Evolutionary conservation across 2,329 filamentous ascomycete genomes (phyloP), one percentile per base, ranked within the genome.

Genomic region (Didymella arachidicola): DNA sequence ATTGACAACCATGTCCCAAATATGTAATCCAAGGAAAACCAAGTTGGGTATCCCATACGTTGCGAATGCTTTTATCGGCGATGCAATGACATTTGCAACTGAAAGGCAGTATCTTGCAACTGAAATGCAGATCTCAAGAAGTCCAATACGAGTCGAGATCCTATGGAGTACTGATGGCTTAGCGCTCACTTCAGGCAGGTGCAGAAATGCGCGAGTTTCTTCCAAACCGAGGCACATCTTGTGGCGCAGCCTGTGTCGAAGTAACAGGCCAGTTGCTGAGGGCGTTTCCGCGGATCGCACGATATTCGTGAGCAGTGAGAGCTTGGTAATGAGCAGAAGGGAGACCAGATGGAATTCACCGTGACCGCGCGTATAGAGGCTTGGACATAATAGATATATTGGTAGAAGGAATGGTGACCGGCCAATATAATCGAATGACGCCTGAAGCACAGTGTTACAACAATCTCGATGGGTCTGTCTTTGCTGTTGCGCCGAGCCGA

Each of bases 321-420:
- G 25, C 26, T 54, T 59, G 56, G 27, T 39, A 30, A 27, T 59
- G 50, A 59, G 51, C 27, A 56, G 46, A 41, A 42, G 29, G 30
- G 27, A 18, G 27, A 54, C 57, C 48, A 30, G 38, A 26, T 26
- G 22, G 16, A 30, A 51, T 42, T 43, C 52, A 59, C 38, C 39
- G 45, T 11, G 11, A 30, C 45, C 58, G 54, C 16, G 49, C 41
- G 46, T 43, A 58, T 48, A 48, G 60, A 47, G 55, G 60, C 61
- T 63, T 59, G 55, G 54, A 64, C 65, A 67, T 52, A 69, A 66
- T 66, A 64, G 59, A 55, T 67, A 63, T 66, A 68, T 71, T 67
- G 67, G 60, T 61, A 56, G 60, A 65, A 64, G 57, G 65, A 65
- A 60, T 56, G 61, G 58, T 64, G 49, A 57, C 55, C 63, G 67